Conservation (phyloP, 2,329 filamentous ascomycete species). For the Penicillium sp. region DNA sequence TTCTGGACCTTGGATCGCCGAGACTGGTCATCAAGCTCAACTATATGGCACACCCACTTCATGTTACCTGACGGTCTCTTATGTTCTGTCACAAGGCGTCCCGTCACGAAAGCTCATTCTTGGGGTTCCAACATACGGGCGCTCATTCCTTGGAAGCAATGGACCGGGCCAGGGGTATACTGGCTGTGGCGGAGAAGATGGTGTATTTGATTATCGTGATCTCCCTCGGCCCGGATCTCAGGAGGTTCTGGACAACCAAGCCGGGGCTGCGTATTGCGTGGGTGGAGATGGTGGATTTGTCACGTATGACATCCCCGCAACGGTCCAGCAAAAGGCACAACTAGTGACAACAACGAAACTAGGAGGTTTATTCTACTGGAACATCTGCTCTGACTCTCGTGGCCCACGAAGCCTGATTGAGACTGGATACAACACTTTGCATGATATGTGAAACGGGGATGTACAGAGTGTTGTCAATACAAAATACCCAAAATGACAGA, state of each 20-base stretch:
- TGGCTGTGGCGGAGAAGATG: constrained; percentile 60
- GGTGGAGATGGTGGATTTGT: constrained; percentile 76
- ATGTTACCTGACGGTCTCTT: constrained; percentile 65
- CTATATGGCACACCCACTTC: constrained; percentile 63
- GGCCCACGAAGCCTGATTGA: constrained; percentile 59
- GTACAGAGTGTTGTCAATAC: background rate
- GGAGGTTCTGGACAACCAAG: constrained; percentile 67
- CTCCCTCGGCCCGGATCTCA: constrained; percentile 62
- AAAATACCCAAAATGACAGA: background rate
- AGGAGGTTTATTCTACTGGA: constrained; percentile 80
- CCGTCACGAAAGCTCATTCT: constrained; percentile 70
- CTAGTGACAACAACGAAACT: constrained; percentile 71
- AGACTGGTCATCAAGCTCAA: constrained; percentile 73
- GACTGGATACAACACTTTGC: constrained; percentile 59
- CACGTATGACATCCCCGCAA: constrained; percentile 75
- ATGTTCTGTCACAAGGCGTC: constrained; percentile 66
- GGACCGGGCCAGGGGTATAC: constrained; percentile 63
- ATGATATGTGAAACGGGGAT: constrained; percentile 34
- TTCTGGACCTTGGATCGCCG: constrained; percentile 66
- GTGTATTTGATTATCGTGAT: constrained; percentile 71
- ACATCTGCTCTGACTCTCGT: constrained; percentile 69
- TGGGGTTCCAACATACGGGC: constrained; percentile 73
- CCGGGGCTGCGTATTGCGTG: constrained; percentile 67
- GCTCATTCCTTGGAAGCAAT: constrained; percentile 68
- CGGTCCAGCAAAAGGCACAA: constrained; percentile 71